These are phyloP conservation scores for Stropharia rugosoannulata DNA, from an alignment of 768 basidiomycete genomes.

Conservation along the genomic window DNA sequence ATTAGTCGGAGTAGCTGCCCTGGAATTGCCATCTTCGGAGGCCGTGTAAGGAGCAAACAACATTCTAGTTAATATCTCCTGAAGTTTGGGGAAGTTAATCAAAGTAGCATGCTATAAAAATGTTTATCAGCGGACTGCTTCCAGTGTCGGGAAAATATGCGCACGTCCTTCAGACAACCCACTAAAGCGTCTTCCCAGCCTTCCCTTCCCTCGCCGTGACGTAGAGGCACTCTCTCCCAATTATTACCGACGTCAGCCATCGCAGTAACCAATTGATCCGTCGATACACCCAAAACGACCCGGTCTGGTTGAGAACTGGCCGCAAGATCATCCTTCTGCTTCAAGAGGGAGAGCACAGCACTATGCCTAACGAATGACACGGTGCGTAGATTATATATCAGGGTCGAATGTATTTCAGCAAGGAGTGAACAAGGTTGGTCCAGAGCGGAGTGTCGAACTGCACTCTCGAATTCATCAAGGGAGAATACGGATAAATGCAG, in stretches of 20 bases:
- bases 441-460: conserved; percentile 70
- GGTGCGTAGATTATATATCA: conserved; percentile 90
- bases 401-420: conserved; percentile 83
- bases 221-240: conserved; percentile 79
- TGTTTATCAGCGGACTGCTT: not conserved
- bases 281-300: conserved; percentile 50
- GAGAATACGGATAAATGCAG: conserved; percentile 86
- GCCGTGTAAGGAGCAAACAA: conserved; percentile 67
- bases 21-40: conserved; percentile 35
- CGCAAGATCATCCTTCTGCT: conserved; percentile 39
- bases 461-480: conserved; percentile 89
- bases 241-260: conserved; percentile 84
- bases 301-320: conserved; percentile 41
- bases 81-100: conserved; percentile 69
- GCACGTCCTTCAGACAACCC: conserved; percentile 86
- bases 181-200: conserved; percentile 93
- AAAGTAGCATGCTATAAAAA: conserved; percentile 66
- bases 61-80: conserved; percentile 67
- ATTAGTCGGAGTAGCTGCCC: conserved; percentile 45
- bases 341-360: conserved; percentile 66
- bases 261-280: conserved; percentile 62
- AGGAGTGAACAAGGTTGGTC: conserved; percentile 78
- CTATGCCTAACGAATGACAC: conserved; percentile 75
- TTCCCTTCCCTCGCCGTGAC: conserved; percentile 70
- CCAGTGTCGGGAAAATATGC: conserved; percentile 29